Evolutionary conservation across 352 stramenopile species (phyloP), one percentile per base, ranked within the genome.

Genomic region (Pythium graminicola): DNA sequence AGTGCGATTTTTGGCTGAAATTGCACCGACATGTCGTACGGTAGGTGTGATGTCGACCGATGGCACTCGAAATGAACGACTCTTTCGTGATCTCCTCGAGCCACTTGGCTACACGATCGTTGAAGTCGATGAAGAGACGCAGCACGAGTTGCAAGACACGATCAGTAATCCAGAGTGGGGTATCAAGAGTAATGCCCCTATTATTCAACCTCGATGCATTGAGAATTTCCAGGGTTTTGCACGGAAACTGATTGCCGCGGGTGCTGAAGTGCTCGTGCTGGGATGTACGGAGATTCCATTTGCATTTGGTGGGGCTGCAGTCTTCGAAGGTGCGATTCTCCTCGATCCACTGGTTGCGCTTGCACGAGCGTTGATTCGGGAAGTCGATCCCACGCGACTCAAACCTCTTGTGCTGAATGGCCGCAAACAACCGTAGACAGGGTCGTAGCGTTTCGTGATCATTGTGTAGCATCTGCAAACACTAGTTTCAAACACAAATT

Each of bases 201-300:
- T 46, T 11, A 64, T 75, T 14, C 47, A 67, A n/a, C 66, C 59
- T 16, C 51, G 56, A 2, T 77, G 69, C 45, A 33, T 75, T 16
- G 36, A 52, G 6, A 82, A 82, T 40, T 79, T 75, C 42, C 40
- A 82, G 7, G 11, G 47, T 6, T 82, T 68, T 28, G 69, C 72
- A 6, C 64, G 60, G 6, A 36, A 62, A 14, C 59, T 82, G 7
- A 60, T 70, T 29, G 49, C 36, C 4, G 36, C 54, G 10, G 72
- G 72, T 4, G 69, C 72, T 4, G 52, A 77, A 17, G 58, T 76
- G 10, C 48, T 78, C 40, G 62, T 82, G 26, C 27, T 82, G 17
- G 72, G 72, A 17, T 82, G 72, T 58, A 80, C 69, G 0, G 72
- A 82, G 56, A 77, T 82, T 43, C 72, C 72, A 3, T 73, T 82